Conservation (phyloP, 2,329 filamentous ascomycete genomes). For the Didymella segeticola region DNA sequence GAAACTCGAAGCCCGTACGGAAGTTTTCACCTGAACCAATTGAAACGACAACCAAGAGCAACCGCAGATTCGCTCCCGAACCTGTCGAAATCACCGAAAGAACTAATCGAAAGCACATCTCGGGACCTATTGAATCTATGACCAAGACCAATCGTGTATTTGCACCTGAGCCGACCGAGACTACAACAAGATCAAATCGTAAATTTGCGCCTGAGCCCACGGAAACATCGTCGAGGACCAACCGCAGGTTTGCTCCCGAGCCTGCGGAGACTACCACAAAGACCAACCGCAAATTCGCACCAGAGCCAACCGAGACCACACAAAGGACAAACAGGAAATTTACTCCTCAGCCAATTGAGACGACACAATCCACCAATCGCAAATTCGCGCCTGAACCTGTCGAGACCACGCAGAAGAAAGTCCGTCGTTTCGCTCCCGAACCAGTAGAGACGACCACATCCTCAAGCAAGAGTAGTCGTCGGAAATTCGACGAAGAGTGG, state of each 20-base stretch:
- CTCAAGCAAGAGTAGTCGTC: conserved; percentile 33
- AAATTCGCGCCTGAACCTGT: conserved; percentile 51
- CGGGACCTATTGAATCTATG: conserved; percentile 42
- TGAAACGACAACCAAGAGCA: conserved; percentile 67
- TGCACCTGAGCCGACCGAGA: conserved; percentile 59
- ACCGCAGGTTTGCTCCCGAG: conserved; percentile 68
- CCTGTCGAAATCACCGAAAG: conserved; percentile 72
- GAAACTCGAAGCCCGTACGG: conserved; percentile 31
- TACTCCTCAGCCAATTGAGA: conserved; percentile 69
- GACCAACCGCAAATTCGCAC: conserved; percentile 59
- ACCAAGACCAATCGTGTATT: conserved; percentile 58
- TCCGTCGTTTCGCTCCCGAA: conserved; percentile 42
- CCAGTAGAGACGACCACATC: conserved; percentile 35
- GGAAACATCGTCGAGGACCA: conserved; percentile 47
- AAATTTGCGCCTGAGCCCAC: conserved; percentile 33
- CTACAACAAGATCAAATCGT: conserved; percentile 35
- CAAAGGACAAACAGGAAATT: conserved; percentile 38
- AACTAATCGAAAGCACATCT: conserved; percentile 53
- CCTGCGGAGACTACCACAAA: conserved; percentile 71
- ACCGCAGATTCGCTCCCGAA: conserved; percentile 68
- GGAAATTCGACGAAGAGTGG: conserved; percentile 39
- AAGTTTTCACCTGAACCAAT: conserved; percentile 74
- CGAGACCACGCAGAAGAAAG: conserved; percentile 53
- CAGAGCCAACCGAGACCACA: conserved; percentile 48
- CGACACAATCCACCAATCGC: conserved; percentile 62